Conservation (phyloP, 2,329 filamentous ascomycete species). For the Fusarium coffeatum region DNA sequence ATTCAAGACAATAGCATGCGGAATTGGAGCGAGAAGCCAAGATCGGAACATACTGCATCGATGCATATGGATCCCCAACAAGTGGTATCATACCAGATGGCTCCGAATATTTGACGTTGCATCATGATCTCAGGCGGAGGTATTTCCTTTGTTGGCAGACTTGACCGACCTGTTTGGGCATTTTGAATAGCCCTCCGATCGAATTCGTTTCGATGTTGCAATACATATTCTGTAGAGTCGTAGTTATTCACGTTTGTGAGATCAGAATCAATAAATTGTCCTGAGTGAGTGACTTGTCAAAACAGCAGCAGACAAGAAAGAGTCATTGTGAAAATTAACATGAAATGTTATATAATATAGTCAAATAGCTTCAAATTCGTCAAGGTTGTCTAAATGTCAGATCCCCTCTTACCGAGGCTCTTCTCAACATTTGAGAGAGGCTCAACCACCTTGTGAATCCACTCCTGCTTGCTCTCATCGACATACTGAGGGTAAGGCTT, state of each 20-base stretch:
- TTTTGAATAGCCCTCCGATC: neutral
- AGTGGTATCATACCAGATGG: neutral
- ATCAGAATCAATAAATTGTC: neutral
- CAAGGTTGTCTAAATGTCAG: constrained; percentile 1
- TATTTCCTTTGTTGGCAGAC: neutral
- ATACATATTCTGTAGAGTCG: neutral
- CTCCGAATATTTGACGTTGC: neutral
- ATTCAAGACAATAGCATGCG: neutral
- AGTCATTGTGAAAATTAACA: neutral
- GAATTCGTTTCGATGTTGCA: neutral
- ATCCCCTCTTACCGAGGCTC: constrained; percentile 38
- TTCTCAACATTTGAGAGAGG: constrained; percentile 39
- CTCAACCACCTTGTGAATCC: constrained; percentile 48
- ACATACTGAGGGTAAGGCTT: constrained; percentile 64
- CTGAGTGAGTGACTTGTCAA: neutral
- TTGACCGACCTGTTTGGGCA: neutral
- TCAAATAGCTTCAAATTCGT: neutral
- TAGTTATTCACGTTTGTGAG: neutral
- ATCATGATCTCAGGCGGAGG: neutral
- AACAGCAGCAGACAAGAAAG: neutral
- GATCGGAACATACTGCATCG: neutral
- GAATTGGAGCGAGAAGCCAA: neutral
- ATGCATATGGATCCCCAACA: neutral
- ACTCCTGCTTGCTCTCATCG: constrained; percentile 50
- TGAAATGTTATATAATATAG: neutral